Percentiles rank a stretch among this genome's conserved stretches.
Conservation (phyloP, 441 rosid species). For the Daphne laureola region DNA sequence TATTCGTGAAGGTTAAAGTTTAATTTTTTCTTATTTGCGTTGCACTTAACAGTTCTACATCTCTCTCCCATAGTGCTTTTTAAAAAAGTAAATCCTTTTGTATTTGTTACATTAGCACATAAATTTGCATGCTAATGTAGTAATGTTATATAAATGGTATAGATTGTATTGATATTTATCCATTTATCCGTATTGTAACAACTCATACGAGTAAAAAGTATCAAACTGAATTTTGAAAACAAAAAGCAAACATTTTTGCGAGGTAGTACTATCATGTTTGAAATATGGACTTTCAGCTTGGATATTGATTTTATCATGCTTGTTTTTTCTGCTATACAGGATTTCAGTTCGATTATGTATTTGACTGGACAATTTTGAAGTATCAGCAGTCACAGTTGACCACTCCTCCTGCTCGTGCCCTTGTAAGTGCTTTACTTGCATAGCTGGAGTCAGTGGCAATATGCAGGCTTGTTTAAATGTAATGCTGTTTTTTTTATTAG, state of each 20-base stretch:
- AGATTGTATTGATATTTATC: too few relatives aligned
- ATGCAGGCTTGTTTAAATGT: neutral
- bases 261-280: too few relatives aligned
- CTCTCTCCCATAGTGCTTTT: too few relatives aligned
- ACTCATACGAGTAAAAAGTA: too few relatives aligned
- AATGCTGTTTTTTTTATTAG: constrained; percentile 21
- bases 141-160: too few relatives aligned
- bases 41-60: too few relatives aligned
- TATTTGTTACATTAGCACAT: too few relatives aligned
- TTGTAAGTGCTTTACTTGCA: constrained; percentile 28
- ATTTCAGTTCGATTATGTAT: constrained; percentile 92
- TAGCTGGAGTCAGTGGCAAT: neutral
- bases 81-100: too few relatives aligned
- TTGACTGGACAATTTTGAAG: constrained; percentile 98
- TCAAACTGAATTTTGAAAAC: too few relatives aligned
- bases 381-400: constrained; percentile 89
- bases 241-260: too few relatives aligned
- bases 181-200: too few relatives aligned
- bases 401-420: constrained; percentile 61
- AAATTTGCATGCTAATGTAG: too few relatives aligned
- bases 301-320: neutral
- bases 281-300: neutral
- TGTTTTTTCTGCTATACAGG: constrained; percentile 36
- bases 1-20: constrained; percentile 81
- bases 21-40: neutral